These are phyloP conservation scores for Candida pini DNA, from an alignment of 805 yeast genomes.

Conservation along the genomic window DNA sequence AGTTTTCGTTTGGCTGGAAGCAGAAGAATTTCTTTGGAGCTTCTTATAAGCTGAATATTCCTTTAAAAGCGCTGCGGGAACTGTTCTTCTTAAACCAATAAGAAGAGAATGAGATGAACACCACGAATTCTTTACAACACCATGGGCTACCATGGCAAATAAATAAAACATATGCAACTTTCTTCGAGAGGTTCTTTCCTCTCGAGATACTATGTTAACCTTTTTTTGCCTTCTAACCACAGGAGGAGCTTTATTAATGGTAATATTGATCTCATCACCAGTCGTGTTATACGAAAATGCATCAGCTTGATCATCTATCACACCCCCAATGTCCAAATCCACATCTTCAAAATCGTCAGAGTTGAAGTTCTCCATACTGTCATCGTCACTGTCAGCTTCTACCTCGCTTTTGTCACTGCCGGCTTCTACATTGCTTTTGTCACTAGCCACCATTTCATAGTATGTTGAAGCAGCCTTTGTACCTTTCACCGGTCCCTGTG, in stretches of 20 bases:
- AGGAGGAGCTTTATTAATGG: constrained; percentile 11
- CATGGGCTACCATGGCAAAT: constrained; percentile 59
- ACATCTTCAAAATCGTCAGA: constrained; percentile 39
- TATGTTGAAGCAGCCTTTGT: too few relatives aligned
- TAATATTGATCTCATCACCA: constrained; percentile 18
- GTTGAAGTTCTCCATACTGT: constrained; percentile 28
- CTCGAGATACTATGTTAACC: constrained; percentile 38
- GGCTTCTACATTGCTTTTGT: too few relatives aligned
- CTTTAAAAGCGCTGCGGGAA: constrained; percentile 42
- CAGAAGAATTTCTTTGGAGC: constrained; percentile 12
- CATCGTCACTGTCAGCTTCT: constrained; percentile 13
- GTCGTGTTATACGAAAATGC: constrained; percentile 5
- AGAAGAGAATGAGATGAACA: constrained; percentile 45
- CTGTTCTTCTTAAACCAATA: constrained; percentile 33
- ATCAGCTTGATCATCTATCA: not conserved
- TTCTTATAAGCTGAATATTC: constrained; percentile 34
- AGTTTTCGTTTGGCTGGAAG: constrained; percentile 39
- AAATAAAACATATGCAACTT: constrained; percentile 55
- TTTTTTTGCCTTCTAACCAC: constrained; percentile 23
- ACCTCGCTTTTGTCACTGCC: not conserved
- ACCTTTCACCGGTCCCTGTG: too few relatives aligned
- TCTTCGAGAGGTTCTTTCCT: constrained; percentile 50
- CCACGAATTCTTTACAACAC: constrained; percentile 69
- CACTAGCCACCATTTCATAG: too few relatives aligned
- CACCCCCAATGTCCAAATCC: constrained; percentile 21